Conservation (phyloP, 164 flowering plant genomes). For the Kingdonia uniflora region DNA sequence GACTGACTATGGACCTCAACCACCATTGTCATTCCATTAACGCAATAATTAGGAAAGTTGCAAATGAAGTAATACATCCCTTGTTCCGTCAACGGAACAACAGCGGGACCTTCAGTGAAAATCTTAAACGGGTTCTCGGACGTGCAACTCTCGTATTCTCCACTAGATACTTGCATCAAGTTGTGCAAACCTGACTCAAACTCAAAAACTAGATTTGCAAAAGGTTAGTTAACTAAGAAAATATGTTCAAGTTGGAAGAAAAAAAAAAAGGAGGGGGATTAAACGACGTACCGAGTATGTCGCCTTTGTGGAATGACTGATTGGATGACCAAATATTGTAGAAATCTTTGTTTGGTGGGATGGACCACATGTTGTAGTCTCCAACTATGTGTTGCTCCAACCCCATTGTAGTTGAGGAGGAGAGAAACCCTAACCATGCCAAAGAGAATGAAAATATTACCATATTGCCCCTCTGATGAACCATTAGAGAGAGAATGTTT, state of each 20-base stretch:
- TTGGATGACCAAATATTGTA: slow-evolving; percentile 37
- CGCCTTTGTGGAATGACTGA: slow-evolving; percentile 22
- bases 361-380: slow-evolving; percentile 23
- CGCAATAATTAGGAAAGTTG: slow-evolving; percentile 26
- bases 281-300: slow-evolving; percentile 7
- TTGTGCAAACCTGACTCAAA: slow-evolving; percentile 30
- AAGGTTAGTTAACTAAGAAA: no score
- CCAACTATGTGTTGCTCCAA: slow-evolving; percentile 20
- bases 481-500: no score
- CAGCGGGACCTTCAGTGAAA: slow-evolving; percentile 21
- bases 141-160: slow-evolving; percentile 27
- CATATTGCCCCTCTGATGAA: no score
- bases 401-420: no score
- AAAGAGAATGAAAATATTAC: no score
- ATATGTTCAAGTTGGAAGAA: no score
- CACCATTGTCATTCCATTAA: slow-evolving; percentile 26
- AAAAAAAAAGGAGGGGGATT: no score
- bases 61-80: slow-evolving; percentile 34
- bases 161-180: slow-evolving; percentile 29
- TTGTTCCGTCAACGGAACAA: slow-evolving; percentile 11
- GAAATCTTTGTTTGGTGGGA: slow-evolving; percentile 25
- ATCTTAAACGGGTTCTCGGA: slow-evolving; percentile 16
- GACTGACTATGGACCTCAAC: slow-evolving; percentile 15
- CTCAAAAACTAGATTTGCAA: slow-evolving; percentile 27
- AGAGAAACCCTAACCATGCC: no score